Evolutionary conservation across 2,329 filamentous ascomycete species (phyloP).

Genomic region (Esteya vermicola): DNA sequence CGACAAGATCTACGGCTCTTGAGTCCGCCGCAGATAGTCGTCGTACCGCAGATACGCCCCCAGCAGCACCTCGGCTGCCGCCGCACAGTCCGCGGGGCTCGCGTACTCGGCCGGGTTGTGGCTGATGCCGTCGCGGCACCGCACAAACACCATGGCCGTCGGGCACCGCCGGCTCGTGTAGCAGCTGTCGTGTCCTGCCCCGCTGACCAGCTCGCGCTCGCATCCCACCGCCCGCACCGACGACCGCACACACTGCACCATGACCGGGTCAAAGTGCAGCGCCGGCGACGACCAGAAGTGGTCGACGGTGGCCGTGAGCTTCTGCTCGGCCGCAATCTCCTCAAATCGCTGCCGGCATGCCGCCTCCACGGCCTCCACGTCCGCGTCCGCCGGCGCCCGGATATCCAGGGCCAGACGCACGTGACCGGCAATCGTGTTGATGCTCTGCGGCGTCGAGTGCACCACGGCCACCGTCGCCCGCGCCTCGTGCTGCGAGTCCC

Average conservation of each 20-base stretch:
- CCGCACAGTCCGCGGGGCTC: conserved; percentile 32
- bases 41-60: conserved; percentile 9
- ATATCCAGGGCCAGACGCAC: conserved; percentile 59
- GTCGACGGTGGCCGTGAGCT: conserved; percentile 4
- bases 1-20: too few species aligned
- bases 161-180: conserved; percentile 44
- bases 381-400: conserved; percentile 40
- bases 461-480: conserved; percentile 59
- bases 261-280: conserved; percentile 8
- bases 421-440: conserved; percentile 58
- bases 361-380: conserved; percentile 40
- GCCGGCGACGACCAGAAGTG: conserved; percentile 9
- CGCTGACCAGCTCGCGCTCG: conserved; percentile 15
- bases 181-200: conserved; percentile 36
- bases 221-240: conserved; percentile 1
- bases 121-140: conserved; percentile 46
- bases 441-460: conserved; percentile 47
- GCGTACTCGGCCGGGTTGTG: conserved; percentile 52
- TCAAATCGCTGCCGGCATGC: conserved; percentile 6
- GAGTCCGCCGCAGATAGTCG: too few species aligned
- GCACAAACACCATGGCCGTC: conserved; percentile 56
- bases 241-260: conserved; percentile 9
- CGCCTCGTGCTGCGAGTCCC: conserved; percentile 33
- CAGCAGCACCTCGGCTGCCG: conserved; percentile 5
- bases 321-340: conserved; percentile 4